A percentile compares a stretch with the other conserved stretches of the same genome.
phyloP scores from a whole-genome alignment of 495 filamentous ascomycete genomes.

The Aspergillus hancockii region DNA sequence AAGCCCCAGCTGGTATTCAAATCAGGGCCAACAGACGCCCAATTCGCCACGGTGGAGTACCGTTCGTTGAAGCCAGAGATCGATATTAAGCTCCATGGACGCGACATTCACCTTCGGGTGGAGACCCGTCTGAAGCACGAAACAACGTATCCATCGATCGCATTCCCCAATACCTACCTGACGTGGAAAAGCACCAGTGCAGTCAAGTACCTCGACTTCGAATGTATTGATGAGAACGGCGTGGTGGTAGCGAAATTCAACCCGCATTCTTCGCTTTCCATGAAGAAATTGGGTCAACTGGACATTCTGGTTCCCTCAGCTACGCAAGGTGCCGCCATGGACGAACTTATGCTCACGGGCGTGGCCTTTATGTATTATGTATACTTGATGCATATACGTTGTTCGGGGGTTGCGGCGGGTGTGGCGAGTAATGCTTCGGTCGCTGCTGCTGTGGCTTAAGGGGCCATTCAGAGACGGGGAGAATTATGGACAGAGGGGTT shows the following conservation, averaged over 20 bases:
- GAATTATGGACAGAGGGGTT: no score
- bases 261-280: conserved; percentile 2
- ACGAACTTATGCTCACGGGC: conserved; percentile 14
- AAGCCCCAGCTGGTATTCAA: conserved; percentile 10
- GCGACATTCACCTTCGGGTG: conserved; percentile 2
- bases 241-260: conserved; percentile 12
- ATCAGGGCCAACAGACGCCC: not conserved
- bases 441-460: not conserved
- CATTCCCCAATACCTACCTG: not conserved
- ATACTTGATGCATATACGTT: not conserved
- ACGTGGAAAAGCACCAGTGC: conserved; percentile 12
- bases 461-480: no score
- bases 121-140: conserved; percentile 10
- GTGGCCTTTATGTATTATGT: conserved; percentile 7
- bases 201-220: conserved; percentile 14
- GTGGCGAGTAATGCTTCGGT: not conserved
- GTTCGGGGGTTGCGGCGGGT: not conserved
- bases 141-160: conserved; percentile 7
- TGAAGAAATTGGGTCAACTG: conserved; percentile 5
- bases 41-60: not conserved
- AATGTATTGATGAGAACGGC: conserved; percentile 12
- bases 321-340: conserved; percentile 5
- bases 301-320: conserved; percentile 8
- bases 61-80: not conserved
- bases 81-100: conserved; percentile 1